Evolutionary conservation across 768 basidiomycete genomes (phyloP).

Genomic region (Trametes cinnabarina): DNA sequence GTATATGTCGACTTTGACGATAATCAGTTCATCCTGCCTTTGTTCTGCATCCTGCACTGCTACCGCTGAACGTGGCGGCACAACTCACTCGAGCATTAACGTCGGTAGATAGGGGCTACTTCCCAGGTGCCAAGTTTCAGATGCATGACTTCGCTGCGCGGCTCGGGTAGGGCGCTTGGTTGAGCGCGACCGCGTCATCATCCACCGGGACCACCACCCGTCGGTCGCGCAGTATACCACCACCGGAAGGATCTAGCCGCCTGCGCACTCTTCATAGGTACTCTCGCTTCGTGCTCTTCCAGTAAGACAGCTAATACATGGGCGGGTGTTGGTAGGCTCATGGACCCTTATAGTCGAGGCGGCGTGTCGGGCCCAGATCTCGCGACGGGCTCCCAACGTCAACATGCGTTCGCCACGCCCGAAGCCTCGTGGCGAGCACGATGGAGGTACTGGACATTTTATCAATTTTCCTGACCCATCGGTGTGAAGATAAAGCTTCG

Average conservation of each 20-base stretch:
- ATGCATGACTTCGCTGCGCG: slow-evolving; percentile 15
- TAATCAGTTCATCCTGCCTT: slow-evolving; percentile 5
- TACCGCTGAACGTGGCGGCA: slow-evolving; percentile 6
- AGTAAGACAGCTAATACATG: slow-evolving; percentile 15
- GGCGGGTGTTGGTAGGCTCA: slow-evolving; percentile 10
- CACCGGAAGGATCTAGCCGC: slow-evolving; percentile 16
- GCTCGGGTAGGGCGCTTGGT: slow-evolving; percentile 4
- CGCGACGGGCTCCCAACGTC: slow-evolving; percentile 1
- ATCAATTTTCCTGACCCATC: slow-evolving; percentile 17
- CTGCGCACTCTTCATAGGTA: slow-evolving; percentile 16
- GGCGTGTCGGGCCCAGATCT: slow-evolving; percentile 20
- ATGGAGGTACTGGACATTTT: slow-evolving; percentile 20
- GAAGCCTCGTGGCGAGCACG: slow-evolving; percentile 25
- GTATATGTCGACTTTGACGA: slow-evolving; percentile 11
- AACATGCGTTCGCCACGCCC: slow-evolving; percentile 23
- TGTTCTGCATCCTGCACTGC: not conserved
- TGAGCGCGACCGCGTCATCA: not conserved
- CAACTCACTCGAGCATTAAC: not conserved
- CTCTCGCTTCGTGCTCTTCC: slow-evolving; percentile 10
- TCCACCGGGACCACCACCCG: not conserved
- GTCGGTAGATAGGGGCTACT: slow-evolving; percentile 11
- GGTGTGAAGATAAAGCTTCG: slow-evolving; percentile 11
- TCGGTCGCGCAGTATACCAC: not conserved
- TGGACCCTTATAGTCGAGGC: slow-evolving; percentile 9
- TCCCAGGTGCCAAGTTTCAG: slow-evolving; percentile 15